Conservation (phyloP, 1,284 basidiomycete genomes). For the Cutaneotrichosporon cavernicola region DNA sequence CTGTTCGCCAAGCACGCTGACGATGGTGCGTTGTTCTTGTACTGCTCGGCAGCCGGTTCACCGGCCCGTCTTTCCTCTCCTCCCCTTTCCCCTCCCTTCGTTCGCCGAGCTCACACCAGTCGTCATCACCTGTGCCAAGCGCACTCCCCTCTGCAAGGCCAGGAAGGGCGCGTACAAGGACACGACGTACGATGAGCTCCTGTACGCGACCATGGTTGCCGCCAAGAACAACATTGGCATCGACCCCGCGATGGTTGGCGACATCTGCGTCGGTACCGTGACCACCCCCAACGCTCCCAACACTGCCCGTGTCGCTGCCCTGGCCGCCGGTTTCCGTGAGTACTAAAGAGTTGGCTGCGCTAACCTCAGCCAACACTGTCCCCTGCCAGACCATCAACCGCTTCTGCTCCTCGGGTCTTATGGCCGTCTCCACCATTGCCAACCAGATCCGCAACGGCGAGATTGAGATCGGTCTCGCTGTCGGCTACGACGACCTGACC, state of each 20-base stretch:
- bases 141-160: conserved; percentile 33
- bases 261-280: conserved; percentile 28
- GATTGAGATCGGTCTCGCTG: conserved; percentile 89
- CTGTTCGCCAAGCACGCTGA: neutral
- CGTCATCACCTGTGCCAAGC: conserved; percentile 29
- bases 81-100: neutral
- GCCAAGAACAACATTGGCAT: conserved; percentile 29
- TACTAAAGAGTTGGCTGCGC: neutral
- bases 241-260: conserved; percentile 24
- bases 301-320: conserved; percentile 20
- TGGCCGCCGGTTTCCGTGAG: conserved; percentile 26
- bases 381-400: conserved; percentile 87
- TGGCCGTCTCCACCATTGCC: conserved; percentile 67
- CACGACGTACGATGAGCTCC: conserved; percentile 29
- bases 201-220: conserved; percentile 26
- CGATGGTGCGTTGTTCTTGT: neutral
- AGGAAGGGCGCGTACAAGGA: conserved; percentile 32
- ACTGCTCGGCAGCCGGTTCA: neutral
- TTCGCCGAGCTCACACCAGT: conserved; percentile 16
- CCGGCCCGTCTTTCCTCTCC: too few relatives aligned
- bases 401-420: conserved; percentile 89
- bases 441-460: conserved; percentile 79
- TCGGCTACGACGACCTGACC: conserved; percentile 91
- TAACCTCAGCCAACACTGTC: conserved; percentile 44
- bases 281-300: conserved; percentile 21